Evolutionary conservation across 306 rosid genomes (phyloP), one percentile per base, ranked within the genome.

Genomic region (Alnus glutinosa): DNA sequence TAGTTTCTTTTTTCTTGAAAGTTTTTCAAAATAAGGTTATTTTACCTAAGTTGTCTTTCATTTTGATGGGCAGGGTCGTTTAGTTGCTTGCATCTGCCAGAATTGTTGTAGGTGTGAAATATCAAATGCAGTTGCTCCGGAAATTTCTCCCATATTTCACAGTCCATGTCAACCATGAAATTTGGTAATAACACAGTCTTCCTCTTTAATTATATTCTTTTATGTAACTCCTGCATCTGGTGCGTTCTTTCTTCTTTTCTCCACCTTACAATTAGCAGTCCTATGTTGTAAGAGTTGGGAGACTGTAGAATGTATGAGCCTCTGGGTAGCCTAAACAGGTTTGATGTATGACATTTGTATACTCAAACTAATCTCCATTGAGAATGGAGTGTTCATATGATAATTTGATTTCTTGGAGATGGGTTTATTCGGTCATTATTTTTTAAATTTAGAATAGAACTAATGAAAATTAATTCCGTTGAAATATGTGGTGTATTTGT

Each of bases 161-260:
- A 51, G 66, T 86, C 77, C 62, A 62, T 55, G 81, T 76, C 13
- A 88, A 83, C 64, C 80, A 94, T 92, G 98, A 94, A 92, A 89
- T 86, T 94, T 79, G 97, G 97, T 92, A 90, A 86, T 28, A 13
- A 34, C 54, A 57, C 23, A 80, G 50, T 74, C 44, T 63, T 16
- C 44, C 54, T 62, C 8, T 58, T 68, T 36, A 23, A 67, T 83
- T 66, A 48, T 46, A 46, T 64, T 71, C 39, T 72, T 68, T 37
- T 39, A 6, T 42, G 16, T 9, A 61, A 44, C 46, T 67, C 15
- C 72, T 42, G 48, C 30, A 37, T 50, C 50, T 19, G 0, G 2
- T 12, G 9, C 39, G 2, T n/a, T 55, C 15, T 15, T 32, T 67
- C 44, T 49, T 59, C 23, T 61, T 9, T 9, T 11, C 18, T 52